Evolutionary conservation across 306 rosid genomes (phyloP).

Genomic region (Lathyrus sativus): DNA sequence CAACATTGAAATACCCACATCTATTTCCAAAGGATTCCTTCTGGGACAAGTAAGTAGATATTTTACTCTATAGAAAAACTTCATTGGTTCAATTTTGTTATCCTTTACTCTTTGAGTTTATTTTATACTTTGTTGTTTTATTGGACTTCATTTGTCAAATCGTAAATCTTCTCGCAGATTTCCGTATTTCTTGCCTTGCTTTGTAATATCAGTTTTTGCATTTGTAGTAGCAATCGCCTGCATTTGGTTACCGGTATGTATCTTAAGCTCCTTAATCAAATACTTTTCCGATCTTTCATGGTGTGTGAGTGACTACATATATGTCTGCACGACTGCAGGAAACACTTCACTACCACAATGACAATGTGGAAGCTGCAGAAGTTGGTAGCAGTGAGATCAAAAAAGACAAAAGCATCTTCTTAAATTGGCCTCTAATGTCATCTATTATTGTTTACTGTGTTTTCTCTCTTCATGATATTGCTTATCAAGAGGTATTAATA

Average conservation of each 20-base stretch:
- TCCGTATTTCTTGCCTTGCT: slow-evolving; percentile 51
- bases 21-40: slow-evolving; percentile 63
- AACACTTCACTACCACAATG: slow-evolving; percentile 65
- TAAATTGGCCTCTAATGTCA: slow-evolving; percentile 88
- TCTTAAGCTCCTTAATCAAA: too few species aligned
- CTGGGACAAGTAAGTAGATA: slow-evolving; percentile 65
- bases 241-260: slow-evolving; percentile 52
- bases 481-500: slow-evolving; percentile 75
- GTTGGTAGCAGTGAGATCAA: slow-evolving; percentile 34
- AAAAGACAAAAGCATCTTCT: slow-evolving; percentile 49
- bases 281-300: background rate
- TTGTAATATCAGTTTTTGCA: slow-evolving; percentile 40
- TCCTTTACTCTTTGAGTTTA: background rate
- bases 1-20: slow-evolving; percentile 53
- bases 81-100: too few species aligned
- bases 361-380: slow-evolving; percentile 50
- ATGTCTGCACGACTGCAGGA: slow-evolving; percentile 51
- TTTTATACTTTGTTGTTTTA: background rate
- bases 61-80: too few species aligned
- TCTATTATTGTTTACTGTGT: slow-evolving; percentile 62
- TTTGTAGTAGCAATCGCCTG: slow-evolving; percentile 38
- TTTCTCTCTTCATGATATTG: slow-evolving; percentile 82
- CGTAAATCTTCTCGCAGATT: slow-evolving; percentile 37
- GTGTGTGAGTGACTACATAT: background rate
- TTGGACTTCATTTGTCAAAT: background rate